A percentile compares a stretch with the other conserved stretches of the same genome.
Conservation (phyloP, 2,329 filamentous ascomycete genomes). For the Fusarium hostae region DNA sequence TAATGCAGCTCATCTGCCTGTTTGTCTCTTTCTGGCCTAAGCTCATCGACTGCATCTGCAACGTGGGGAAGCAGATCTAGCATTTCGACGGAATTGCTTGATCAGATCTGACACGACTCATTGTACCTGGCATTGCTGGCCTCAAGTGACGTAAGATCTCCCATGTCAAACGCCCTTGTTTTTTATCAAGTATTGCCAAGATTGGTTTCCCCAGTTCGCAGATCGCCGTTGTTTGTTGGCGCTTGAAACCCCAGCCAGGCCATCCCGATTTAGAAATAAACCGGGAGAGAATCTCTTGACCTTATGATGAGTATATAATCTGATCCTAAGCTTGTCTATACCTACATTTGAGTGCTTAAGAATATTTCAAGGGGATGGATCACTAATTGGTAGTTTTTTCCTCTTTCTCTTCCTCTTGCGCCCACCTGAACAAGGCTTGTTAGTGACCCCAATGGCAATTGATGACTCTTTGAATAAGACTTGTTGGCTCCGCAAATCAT, state of each 20-base stretch:
- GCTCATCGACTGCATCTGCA: conserved; percentile 9
- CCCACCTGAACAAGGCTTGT: neutral
- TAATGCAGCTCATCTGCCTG: conserved; percentile 12
- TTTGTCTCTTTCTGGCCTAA: conserved; percentile 25
- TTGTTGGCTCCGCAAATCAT: conserved; percentile 1
- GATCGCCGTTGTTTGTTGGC: neutral
- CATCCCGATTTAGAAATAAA: neutral
- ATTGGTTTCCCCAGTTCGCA: neutral
- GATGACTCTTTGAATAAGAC: neutral
- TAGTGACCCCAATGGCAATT: neutral
- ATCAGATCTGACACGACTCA: conserved; percentile 25
- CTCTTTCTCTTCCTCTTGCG: neutral
- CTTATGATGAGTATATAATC: neutral
- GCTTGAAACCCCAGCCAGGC: neutral
- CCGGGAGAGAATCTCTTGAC: neutral
- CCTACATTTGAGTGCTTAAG: neutral
- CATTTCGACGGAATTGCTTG: conserved; percentile 18
- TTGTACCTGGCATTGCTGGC: neutral
- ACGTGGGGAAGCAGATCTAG: conserved; percentile 30
- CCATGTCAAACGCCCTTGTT: neutral
- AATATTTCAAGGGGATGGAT: neutral
- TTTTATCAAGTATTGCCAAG: neutral
- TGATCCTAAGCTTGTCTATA: neutral
- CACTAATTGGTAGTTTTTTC: neutral
- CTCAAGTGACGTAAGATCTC: neutral